phyloP scores from a whole-genome alignment of 257 asterid species.

The Solanum bukasovii region DNA sequence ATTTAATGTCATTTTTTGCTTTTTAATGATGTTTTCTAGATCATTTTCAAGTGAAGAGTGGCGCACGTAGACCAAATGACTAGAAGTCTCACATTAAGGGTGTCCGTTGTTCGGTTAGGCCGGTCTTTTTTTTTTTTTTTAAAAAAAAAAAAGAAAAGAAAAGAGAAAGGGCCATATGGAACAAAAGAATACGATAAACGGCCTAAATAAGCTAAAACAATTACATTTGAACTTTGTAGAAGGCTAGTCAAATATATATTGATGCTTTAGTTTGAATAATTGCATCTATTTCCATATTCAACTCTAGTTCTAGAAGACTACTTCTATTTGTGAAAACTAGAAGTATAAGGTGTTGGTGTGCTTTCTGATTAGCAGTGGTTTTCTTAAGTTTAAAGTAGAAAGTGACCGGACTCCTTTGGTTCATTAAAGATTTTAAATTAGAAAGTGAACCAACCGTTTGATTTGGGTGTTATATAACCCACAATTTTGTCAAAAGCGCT shows the following conservation, averaged over 20 bases:
- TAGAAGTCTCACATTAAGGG: neutral
- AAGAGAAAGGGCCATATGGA: neutral
- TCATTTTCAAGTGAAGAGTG: neutral
- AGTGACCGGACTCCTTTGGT: neutral
- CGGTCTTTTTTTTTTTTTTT: neutral
- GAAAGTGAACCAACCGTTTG: neutral
- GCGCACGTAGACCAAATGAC: neutral
- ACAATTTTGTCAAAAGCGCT: neutral
- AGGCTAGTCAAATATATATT: neutral
- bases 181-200: neutral
- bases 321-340: neutral
- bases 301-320: neutral
- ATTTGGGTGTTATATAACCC: neutral
- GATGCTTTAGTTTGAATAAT: neutral
- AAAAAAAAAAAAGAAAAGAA: too few species aligned
- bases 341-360: neutral
- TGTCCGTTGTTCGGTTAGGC: neutral
- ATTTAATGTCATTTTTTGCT: neutral
- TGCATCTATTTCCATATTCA: neutral
- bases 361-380: neutral
- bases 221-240: neutral
- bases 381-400: neutral
- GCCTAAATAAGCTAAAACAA: neutral
- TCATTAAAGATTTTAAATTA: neutral
- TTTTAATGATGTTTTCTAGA: neutral